Percentiles rank a stretch among this genome's conserved stretches.
Evolutionary conservation across 495 filamentous ascomycete species (phyloP).

Genomic region (Jackrogersella minutella): DNA sequence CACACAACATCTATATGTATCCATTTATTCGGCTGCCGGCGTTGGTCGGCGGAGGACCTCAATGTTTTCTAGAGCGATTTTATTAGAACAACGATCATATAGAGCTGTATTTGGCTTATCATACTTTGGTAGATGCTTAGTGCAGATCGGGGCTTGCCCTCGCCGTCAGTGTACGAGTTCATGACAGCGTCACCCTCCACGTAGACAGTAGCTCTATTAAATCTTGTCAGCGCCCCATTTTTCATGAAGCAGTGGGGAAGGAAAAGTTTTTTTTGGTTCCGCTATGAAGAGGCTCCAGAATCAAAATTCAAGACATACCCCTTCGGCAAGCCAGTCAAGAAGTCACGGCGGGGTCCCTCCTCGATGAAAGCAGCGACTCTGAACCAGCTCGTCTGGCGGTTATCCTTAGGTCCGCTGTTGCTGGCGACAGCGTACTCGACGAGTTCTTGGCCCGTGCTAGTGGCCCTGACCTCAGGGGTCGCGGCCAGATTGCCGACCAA

Average conservation of each 20-base stretch:
- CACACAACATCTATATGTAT: neutral
- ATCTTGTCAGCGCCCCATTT: neutral
- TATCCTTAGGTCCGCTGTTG: slow-evolving; percentile 62
- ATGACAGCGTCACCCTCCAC: slow-evolving; percentile 77
- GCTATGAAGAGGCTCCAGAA: neutral
- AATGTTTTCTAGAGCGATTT: slow-evolving; percentile 56
- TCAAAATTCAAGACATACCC: slow-evolving; percentile 67
- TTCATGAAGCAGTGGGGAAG: no score
- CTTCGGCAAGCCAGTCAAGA: slow-evolving; percentile 71
- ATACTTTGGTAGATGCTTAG: slow-evolving; percentile 78
- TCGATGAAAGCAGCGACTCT: slow-evolving; percentile 68
- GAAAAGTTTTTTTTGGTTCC: no score
- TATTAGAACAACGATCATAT: slow-evolving; percentile 2
- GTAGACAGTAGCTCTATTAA: slow-evolving; percentile 62
- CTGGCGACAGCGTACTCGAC: slow-evolving; percentile 73
- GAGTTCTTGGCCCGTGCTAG: slow-evolving; percentile 71
- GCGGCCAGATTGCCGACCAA: slow-evolving; percentile 78
- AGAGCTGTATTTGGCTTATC: slow-evolving; percentile 40
- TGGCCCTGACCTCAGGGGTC: slow-evolving; percentile 72
- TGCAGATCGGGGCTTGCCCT: slow-evolving; percentile 64
- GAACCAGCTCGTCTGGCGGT: slow-evolving; percentile 80
- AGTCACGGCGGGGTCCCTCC: slow-evolving; percentile 69
- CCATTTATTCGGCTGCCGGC: slow-evolving; percentile 11
- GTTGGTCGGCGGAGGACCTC: slow-evolving; percentile 66
- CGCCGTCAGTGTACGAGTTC: slow-evolving; percentile 65